These are phyloP conservation scores for Hemileccinum impolitum DNA, from an alignment of 768 basidiomycete species.

Conservation along the genomic window DNA sequence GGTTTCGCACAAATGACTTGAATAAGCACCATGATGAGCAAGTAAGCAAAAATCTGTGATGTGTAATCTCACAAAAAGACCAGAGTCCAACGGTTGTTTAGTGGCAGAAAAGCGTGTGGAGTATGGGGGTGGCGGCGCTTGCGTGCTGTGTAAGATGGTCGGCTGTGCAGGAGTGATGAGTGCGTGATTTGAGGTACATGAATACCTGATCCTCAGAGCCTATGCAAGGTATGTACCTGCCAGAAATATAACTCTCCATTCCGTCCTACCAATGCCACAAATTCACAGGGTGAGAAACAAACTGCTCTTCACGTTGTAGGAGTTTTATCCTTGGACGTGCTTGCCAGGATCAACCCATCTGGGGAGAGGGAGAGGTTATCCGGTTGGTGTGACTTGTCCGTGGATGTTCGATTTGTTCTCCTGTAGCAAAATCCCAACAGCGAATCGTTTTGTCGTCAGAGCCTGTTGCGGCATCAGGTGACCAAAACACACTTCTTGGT, in stretches of 20 bases:
- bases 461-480: background rate
- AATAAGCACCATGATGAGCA: too few species aligned
- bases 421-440: background rate
- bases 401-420: background rate
- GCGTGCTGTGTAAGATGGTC: too few species aligned
- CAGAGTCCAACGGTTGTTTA: too few species aligned
- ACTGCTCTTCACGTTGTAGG: background rate
- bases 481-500: too few species aligned
- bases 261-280: background rate
- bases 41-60: too few species aligned
- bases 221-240: background rate
- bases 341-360: slow-evolving; percentile 1
- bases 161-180: too few species aligned
- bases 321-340: slow-evolving; percentile 1
- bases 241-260: background rate
- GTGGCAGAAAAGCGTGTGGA: too few species aligned
- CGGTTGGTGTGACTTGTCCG: slow-evolving; percentile 13
- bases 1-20: too few species aligned
- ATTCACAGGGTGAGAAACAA: slow-evolving; percentile 1
- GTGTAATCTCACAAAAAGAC: too few species aligned
- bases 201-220: too few species aligned
- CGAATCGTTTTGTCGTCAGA: slow-evolving; percentile 1
- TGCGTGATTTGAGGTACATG: too few species aligned
- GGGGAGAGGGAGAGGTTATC: background rate
- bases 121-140: too few species aligned